A percentile compares a stretch with the other conserved stretches of the same genome.
Conservation (phyloP, 2,329 filamentous ascomycete species). For the Zopfia rhizophila region DNA sequence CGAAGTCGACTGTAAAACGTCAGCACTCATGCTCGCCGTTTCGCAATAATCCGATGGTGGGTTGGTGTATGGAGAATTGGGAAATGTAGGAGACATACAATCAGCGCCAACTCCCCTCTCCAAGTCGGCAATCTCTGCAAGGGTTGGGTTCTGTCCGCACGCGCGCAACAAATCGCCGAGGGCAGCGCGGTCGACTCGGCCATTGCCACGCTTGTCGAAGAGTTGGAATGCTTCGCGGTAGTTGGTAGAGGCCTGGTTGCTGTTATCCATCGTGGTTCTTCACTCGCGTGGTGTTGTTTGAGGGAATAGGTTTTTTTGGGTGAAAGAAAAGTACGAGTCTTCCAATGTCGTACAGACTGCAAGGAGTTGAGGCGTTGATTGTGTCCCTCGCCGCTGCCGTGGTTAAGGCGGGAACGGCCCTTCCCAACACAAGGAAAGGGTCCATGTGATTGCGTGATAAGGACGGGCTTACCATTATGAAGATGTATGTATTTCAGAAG, state of each 20-base stretch:
- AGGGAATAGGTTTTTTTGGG: slow-evolving; percentile 1
- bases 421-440: slow-evolving; percentile 3
- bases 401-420: neutral
- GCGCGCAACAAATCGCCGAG: slow-evolving; percentile 95
- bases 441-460: neutral
- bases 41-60: neutral
- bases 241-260: slow-evolving; percentile 80
- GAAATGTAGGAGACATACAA: slow-evolving; percentile 71
- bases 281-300: slow-evolving; percentile 12
- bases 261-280: slow-evolving; percentile 48
- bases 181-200: slow-evolving; percentile 85
- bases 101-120: slow-evolving; percentile 90
- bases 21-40: too few species aligned
- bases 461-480: slow-evolving; percentile 19
- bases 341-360: neutral
- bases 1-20: slow-evolving; percentile 82
- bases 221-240: slow-evolving; percentile 99
- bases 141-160: slow-evolving; percentile 96
- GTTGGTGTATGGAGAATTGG: neutral
- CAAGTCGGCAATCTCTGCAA: slow-evolving; percentile 90
- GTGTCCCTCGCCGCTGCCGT: neutral
- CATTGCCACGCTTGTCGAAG: slow-evolving; percentile 99
- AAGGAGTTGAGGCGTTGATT: neutral
- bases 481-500: neutral
- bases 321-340: neutral